phyloP scores from a whole-genome alignment of 176 grass and related monocot species.

The Phyllostachys edulis region DNA sequence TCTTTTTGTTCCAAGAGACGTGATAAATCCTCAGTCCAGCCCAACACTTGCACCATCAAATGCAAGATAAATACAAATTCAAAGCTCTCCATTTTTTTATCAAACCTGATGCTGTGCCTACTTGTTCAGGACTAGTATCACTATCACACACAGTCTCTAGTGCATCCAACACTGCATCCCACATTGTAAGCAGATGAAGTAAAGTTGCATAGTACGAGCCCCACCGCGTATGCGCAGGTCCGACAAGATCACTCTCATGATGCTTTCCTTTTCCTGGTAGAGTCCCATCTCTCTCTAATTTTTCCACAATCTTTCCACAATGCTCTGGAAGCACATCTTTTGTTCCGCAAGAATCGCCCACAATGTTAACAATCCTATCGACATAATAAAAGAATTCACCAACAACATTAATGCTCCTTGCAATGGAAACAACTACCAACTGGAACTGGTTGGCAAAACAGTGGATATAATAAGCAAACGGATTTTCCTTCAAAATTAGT shows the following conservation, averaged over 20 bases:
- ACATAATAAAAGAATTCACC: neutral
- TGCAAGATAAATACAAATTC: conserved; percentile 3
- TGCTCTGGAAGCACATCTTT: neutral
- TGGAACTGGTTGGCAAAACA: neutral
- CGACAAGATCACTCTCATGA: neutral
- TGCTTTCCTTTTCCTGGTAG: neutral
- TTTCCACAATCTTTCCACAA: neutral
- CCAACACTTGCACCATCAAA: neutral
- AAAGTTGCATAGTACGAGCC: neutral
- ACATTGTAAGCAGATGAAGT: conserved; percentile 3
- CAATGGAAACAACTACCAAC: neutral
- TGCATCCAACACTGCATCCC: neutral
- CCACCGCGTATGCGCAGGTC: neutral
- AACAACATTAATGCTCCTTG: neutral
- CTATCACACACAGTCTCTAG: neutral
- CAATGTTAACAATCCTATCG: neutral
- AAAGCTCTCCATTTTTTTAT: neutral
- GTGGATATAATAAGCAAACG: neutral
- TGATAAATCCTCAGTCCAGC: neutral
- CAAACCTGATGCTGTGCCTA: neutral
- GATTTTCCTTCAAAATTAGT: conserved; percentile 5
- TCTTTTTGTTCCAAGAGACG: neutral
- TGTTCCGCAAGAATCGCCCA: neutral
- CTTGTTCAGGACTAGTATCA: neutral
- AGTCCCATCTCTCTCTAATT: neutral